Evolutionary conservation across 495 filamentous ascomycete genomes (phyloP).

Genomic region (Baudoinia panamericana): DNA sequence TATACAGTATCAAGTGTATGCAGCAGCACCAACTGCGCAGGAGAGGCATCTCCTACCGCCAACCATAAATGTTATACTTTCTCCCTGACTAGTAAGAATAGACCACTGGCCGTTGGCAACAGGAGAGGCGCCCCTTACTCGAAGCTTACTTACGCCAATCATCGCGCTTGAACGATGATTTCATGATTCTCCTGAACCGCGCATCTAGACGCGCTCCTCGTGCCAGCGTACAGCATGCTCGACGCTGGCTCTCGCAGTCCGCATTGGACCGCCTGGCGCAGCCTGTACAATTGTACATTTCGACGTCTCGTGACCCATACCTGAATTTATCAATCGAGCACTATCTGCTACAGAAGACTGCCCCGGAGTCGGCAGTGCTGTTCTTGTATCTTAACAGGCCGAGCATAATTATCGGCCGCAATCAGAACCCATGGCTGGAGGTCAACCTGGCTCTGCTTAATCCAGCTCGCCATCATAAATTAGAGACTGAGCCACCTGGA

Average conservation of each 20-base stretch:
- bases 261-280: conserved; percentile 8
- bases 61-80: no score
- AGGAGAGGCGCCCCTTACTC: neutral
- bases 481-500: conserved; percentile 19
- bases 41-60: no score
- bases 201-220: conserved; percentile 12
- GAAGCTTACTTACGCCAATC: conserved; percentile 11
- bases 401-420: conserved; percentile 80
- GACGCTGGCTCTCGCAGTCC: conserved; percentile 13
- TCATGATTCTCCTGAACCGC: conserved; percentile 16
- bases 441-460: conserved; percentile 53
- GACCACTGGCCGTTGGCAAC: neutral
- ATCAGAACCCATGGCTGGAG: conserved; percentile 96
- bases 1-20: no score
- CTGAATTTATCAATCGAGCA: conserved; percentile 94
- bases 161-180: conserved; percentile 5
- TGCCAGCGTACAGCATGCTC: no score
- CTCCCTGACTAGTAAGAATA: no score
- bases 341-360: conserved; percentile 62
- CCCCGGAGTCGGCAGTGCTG: conserved; percentile 56
- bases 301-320: conserved; percentile 59
- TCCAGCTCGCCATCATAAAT: conserved; percentile 3
- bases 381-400: conserved; percentile 82
- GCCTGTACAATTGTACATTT: conserved; percentile 60
- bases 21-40: no score